Base-by-base conservation (phyloP, 1,284 basidiomycete genomes). In the Leccinum fallax region DNA sequence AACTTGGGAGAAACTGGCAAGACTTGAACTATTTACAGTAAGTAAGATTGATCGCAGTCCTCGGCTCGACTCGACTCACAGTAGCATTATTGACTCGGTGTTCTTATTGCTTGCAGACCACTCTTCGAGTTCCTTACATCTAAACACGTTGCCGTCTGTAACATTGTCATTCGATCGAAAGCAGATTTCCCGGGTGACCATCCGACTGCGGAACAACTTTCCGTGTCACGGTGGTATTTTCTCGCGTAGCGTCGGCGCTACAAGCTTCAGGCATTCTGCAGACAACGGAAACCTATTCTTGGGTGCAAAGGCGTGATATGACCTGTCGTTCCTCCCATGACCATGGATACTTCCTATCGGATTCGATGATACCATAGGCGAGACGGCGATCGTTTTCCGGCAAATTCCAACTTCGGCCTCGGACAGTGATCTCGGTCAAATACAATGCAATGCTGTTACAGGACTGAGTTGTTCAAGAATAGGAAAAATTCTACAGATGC, bases 191-290 rank as follows among this genome's bases (percentile, higher is more conserved):
- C 30, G 28, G n/a, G 26, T 58, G 8, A 36, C 32, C 24, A 36
- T 59, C 57, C 57, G 13, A 58, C 52, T n/a, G 38, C 53, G 64
- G 59, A 46, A 65, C 59, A 30, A 5, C 28, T 30, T 40, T 34
- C 61, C 61, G 21, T 60, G 34, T 36, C 34, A 36, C 34, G 5
- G 34, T 34, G 10, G 19, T 32, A 26, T 53, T 49, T 19, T 28
- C 40, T 46, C 46, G 38, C 19, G 11, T 11, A 13, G 19, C 43
- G 3, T 21, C 43, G 10, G 43, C 43, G 16, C 40, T 43, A 11
- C 40, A 6, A 19, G 40, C 40, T 19, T 19, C 40, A 43, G n/a
- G 43, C 43, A 46, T 46, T 21, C 19, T 21, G 40, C 10, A 16
- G 13, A 19, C 21, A 7, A 4, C n/a, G 4, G 21, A 46, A 8